Evolutionary conservation across 176 grass and related monocot species (phyloP).

Genomic region (Microstegium vimineum): DNA sequence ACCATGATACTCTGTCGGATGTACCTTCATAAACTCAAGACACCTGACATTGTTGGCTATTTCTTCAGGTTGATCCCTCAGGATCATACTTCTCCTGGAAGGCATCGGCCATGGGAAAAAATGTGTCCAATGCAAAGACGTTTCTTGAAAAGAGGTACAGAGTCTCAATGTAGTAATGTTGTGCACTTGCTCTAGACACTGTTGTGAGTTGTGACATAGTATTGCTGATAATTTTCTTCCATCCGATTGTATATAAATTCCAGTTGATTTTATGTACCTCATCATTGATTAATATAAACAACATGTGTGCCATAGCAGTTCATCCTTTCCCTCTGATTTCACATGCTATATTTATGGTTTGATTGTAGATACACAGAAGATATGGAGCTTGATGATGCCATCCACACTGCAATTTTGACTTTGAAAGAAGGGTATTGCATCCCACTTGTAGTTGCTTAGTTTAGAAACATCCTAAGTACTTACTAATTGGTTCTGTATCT

Average conservation of each 20-base stretch:
- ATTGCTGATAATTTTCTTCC: not conserved
- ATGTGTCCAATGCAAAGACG: constrained; percentile 92
- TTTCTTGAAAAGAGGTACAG: constrained; percentile 94
- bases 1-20: not conserved
- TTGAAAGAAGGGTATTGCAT: constrained; percentile 69
- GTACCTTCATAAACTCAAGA: not conserved
- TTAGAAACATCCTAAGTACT: not conserved
- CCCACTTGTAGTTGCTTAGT: not conserved
- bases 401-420: too few species aligned
- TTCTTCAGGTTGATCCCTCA: constrained; percentile 81
- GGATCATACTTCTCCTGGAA: constrained; percentile 99
- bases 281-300: too few species aligned
- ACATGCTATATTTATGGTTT: not conserved
- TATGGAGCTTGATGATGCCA: too few species aligned
- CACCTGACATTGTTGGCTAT: not conserved
- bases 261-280: not conserved
- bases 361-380: too few species aligned
- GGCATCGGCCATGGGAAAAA: constrained; percentile 98
- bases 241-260: not conserved
- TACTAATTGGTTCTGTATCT: constrained; percentile 16
- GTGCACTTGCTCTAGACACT: not conserved
- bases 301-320: too few species aligned
- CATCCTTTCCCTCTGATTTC: not conserved
- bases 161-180: not conserved
- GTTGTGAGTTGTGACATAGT: not conserved